These are phyloP conservation scores for Zizania latifolia DNA, from an alignment of 176 grass and related monocot genomes.

Conservation along the genomic window DNA sequence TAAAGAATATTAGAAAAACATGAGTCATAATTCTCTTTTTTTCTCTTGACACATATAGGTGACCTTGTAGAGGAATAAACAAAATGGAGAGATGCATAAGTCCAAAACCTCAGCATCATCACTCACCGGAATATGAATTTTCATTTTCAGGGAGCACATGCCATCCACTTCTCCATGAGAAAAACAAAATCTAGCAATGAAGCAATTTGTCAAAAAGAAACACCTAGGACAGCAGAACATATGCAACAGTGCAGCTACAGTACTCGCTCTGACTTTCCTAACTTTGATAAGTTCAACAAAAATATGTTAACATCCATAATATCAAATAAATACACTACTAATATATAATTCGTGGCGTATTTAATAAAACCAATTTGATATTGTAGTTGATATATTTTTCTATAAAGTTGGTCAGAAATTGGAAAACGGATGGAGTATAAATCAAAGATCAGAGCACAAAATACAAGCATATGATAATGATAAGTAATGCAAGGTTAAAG, in stretches of 20 bases:
- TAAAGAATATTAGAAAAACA: conserved; percentile 13
- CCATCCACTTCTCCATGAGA: neutral
- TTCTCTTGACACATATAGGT: neutral
- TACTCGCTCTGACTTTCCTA: no score
- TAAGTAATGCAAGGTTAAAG: neutral
- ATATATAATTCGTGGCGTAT: no score
- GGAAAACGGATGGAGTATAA: no score
- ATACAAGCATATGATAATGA: neutral
- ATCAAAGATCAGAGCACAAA: neutral
- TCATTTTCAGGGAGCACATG: conserved; percentile 22
- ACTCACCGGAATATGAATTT: conserved; percentile 3
- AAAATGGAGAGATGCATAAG: neutral
- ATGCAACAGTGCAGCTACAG: no score
- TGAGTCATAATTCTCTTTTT: neutral
- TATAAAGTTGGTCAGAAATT: no score
- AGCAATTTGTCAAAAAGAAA: conserved; percentile 20
- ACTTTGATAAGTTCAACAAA: no score
- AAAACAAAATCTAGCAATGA: neutral
- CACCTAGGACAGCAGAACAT: neutral
- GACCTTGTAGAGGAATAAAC: conserved; percentile 10
- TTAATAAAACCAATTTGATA: no score
- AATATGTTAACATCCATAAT: no score
- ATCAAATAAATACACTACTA: no score
- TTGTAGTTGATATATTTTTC: no score
- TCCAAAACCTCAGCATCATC: conserved; percentile 22